Conservation (phyloP, 2,329 filamentous ascomycete species). For the Colletotrichum sp. region DNA sequence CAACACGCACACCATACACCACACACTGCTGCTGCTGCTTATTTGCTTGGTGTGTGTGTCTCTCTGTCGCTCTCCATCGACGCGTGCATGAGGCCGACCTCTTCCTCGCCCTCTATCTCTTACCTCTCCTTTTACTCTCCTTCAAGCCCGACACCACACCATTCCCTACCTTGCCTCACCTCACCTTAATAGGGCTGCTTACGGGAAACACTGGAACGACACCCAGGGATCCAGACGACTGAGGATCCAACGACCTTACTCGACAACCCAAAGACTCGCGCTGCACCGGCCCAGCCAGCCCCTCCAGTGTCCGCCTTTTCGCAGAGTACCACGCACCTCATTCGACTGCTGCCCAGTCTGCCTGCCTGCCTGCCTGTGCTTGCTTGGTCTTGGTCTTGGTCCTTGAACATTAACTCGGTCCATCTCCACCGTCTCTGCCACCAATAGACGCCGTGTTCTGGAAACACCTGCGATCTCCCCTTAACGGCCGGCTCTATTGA, state of each 20-base stretch:
- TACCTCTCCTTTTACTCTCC: slow-evolving; percentile 1
- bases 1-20: background rate
- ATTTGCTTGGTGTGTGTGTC: background rate
- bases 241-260: background rate
- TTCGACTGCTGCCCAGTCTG: background rate
- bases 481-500: slow-evolving; percentile 7
- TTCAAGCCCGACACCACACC: background rate
- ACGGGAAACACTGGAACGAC: background rate
- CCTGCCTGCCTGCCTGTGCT: background rate
- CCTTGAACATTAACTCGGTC: background rate
- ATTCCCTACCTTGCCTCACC: background rate
- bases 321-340: background rate
- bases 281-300: background rate
- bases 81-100: slow-evolving; percentile 5
- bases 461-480: slow-evolving; percentile 22
- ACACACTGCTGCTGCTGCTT: background rate
- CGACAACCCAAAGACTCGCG: background rate
- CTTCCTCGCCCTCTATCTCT: slow-evolving; percentile 1
- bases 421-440: slow-evolving; percentile 2
- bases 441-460: slow-evolving; percentile 22
- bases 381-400: background rate
- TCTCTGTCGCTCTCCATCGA: background rate
- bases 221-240: background rate
- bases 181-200: background rate
- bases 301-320: background rate